Conservation (phyloP, 371 early-diverging fungal genomes). For the Apophysomyces variabilis region DNA sequence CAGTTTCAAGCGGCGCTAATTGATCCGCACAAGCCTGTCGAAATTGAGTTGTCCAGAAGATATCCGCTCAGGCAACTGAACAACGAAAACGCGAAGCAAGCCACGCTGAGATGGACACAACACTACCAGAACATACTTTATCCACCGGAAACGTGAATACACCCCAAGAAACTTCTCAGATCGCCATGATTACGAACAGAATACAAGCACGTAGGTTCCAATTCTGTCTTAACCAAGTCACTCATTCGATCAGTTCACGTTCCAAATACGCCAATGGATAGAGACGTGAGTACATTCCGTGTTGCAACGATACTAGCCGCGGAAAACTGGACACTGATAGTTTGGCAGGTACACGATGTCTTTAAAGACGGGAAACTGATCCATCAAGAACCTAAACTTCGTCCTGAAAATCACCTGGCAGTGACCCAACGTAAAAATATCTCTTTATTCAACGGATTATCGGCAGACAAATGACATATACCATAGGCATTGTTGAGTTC, state of each 20-base stretch:
- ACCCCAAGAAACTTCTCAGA: background rate
- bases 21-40: too few relatives aligned
- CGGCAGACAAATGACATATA: background rate
- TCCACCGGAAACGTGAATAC: background rate
- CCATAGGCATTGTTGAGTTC: constrained; percentile 36
- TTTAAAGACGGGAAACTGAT: constrained; percentile 48
- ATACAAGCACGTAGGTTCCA: constrained; percentile 1
- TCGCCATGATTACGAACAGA: background rate
- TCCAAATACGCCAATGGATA: background rate
- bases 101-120: background rate
- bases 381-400: constrained; percentile 37
- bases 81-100: too few relatives aligned
- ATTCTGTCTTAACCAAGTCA: background rate
- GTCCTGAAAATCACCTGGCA: constrained; percentile 36
- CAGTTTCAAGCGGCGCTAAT: too few relatives aligned
- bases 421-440: constrained; percentile 14
- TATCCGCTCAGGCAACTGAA: too few relatives aligned
- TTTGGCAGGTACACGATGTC: background rate
- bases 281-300: background rate
- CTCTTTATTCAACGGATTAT: background rate
- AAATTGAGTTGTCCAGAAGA: too few relatives aligned
- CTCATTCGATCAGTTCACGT: constrained; percentile 5
- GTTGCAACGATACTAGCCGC: background rate
- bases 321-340: background rate
- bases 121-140: background rate